Conservation (phyloP, 2,329 filamentous ascomycete genomes). For the Pestalotiopsis fici region DNA sequence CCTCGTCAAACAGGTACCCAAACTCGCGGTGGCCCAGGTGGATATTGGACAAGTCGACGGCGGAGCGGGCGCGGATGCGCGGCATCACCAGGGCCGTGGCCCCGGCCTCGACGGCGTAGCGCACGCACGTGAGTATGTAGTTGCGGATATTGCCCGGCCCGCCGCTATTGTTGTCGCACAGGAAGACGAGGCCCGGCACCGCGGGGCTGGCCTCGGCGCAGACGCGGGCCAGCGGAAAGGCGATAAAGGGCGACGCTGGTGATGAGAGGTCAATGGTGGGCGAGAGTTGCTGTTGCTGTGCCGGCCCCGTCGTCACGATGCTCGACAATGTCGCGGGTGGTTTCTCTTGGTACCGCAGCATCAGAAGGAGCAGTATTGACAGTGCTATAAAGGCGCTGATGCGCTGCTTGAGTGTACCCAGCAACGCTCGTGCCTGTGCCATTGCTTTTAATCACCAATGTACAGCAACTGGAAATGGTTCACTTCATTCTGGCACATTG, state of each 20-base stretch:
- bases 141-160: constrained; percentile 52
- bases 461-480: not conserved
- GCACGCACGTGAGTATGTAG: constrained; percentile 49
- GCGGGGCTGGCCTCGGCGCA: constrained; percentile 38
- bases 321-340: not conserved
- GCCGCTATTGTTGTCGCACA: constrained; percentile 51
- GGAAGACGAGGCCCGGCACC: constrained; percentile 41
- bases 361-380: not conserved
- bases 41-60: constrained; percentile 35
- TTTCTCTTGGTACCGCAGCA: not conserved
- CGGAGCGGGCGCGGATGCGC: constrained; percentile 39
- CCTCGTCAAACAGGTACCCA: constrained; percentile 45
- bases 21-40: constrained; percentile 31
- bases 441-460: not conserved
- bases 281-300: not conserved
- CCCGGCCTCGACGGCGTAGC: constrained; percentile 48
- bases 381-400: not conserved
- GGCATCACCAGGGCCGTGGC: constrained; percentile 44
- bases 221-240: constrained; percentile 43
- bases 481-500: not conserved
- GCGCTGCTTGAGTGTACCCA: not conserved
- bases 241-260: constrained; percentile 39
- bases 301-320: not conserved
- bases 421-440: not conserved
- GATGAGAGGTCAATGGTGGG: constrained; percentile 31